phyloP scores from a whole-genome alignment of 2,329 filamentous ascomycete species.

The Keithomyces neogunnii region DNA sequence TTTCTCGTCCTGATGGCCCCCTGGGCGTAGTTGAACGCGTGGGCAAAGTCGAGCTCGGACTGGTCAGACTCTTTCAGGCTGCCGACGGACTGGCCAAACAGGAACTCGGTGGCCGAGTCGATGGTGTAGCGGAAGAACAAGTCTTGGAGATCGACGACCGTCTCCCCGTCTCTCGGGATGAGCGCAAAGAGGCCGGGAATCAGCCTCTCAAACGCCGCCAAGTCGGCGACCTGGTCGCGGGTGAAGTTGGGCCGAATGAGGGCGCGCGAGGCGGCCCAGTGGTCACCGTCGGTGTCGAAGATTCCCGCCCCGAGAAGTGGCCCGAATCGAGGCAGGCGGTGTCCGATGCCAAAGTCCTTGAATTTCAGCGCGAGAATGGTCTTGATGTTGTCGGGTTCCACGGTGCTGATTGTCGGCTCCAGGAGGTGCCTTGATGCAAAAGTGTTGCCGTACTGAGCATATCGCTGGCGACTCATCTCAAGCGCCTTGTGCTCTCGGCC shows the following conservation, averaged over 20 bases:
- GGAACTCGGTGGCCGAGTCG: slow-evolving; percentile 43
- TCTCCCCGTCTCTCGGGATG: slow-evolving; percentile 25
- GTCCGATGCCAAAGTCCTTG: slow-evolving; percentile 15
- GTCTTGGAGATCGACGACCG: slow-evolving; percentile 32
- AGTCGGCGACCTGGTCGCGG: slow-evolving; percentile 33
- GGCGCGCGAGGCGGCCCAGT: slow-evolving; percentile 27
- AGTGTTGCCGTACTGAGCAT: slow-evolving; percentile 1
- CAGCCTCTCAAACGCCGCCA: slow-evolving; percentile 26
- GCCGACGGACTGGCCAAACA: slow-evolving; percentile 50
- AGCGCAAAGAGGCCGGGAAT: slow-evolving; percentile 13
- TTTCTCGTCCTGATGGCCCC: slow-evolving; percentile 21
- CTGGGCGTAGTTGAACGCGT: slow-evolving; percentile 3
- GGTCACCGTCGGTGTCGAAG: slow-evolving; percentile 4
- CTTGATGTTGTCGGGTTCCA: slow-evolving; percentile 18
- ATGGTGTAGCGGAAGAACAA: slow-evolving; percentile 41
- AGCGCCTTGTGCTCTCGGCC: slow-evolving; percentile 1
- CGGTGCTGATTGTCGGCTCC: slow-evolving; percentile 9
- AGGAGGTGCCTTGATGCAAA: neutral
- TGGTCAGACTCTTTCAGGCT: slow-evolving; percentile 21
- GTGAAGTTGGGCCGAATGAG: slow-evolving; percentile 32
- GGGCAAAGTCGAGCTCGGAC: neutral
- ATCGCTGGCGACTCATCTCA: neutral
- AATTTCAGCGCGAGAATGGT: slow-evolving; percentile 18
- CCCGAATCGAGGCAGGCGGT: slow-evolving; percentile 16
- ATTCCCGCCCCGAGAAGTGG: slow-evolving; percentile 35